Percentiles rank a stretch among this genome's conserved stretches.
phyloP scores from a whole-genome alignment of 495 filamentous ascomycete species.

The Neurospora sp. region DNA sequence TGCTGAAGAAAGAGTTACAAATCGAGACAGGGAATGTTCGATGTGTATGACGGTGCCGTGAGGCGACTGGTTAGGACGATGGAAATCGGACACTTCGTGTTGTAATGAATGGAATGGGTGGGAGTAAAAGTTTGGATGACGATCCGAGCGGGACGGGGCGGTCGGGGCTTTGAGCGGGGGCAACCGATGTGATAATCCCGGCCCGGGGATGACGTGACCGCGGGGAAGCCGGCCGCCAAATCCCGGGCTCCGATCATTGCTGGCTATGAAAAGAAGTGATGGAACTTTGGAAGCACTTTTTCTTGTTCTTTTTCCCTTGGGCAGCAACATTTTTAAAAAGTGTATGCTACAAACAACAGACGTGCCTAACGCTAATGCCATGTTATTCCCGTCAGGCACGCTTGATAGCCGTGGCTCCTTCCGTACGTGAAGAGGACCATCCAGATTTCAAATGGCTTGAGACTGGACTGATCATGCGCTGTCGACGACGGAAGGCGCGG shows the following conservation, averaged over 20 bases:
- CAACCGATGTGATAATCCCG: background rate
- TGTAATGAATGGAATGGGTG: background rate
- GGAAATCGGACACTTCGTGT: background rate
- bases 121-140: background rate
- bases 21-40: background rate
- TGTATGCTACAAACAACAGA: background rate
- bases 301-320: background rate
- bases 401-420: background rate
- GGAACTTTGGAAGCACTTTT: background rate
- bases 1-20: background rate
- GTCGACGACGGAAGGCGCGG: background rate
- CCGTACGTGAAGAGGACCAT: background rate
- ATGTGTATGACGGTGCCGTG: background rate
- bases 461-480: background rate
- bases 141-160: background rate
- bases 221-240: background rate
- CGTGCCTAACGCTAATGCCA: background rate
- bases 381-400: background rate
- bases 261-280: background rate
- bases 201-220: background rate
- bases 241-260: background rate
- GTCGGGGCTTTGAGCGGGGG: background rate
- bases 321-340: background rate
- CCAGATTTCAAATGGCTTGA: background rate
- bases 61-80: background rate